These are phyloP conservation scores for Miamiensis avidus DNA, from an alignment of 169 alveolate genomes.

Conservation along the genomic window DNA sequence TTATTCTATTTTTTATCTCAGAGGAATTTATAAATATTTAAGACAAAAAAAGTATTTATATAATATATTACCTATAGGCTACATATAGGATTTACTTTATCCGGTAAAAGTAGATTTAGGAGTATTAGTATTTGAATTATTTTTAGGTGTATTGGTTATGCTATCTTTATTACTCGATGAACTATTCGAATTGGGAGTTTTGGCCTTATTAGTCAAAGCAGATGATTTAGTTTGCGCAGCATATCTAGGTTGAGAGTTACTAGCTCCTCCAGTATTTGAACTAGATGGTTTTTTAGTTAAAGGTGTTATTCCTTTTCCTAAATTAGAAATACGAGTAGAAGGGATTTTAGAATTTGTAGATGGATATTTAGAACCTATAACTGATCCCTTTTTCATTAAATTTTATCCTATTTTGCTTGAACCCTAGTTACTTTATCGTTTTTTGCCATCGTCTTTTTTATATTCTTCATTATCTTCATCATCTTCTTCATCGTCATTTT, in stretches of 20 bases:
- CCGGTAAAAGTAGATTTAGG: too few species aligned
- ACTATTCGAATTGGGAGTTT: not conserved
- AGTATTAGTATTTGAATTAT: too few species aligned
- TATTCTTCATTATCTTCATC: not conserved
- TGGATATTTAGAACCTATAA: not conserved
- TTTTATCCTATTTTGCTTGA: not conserved
- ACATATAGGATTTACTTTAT: too few species aligned
- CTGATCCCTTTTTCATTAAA: not conserved
- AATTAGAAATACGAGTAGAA: not conserved
- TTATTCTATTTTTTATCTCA: too few species aligned
- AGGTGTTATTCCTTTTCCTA: too few species aligned
- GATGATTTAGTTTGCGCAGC: not conserved
- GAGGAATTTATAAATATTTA: too few species aligned
- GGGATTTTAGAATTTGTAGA: not conserved
- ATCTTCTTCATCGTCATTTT: not conserved
- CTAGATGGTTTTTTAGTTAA: too few species aligned
- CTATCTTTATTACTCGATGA: too few species aligned
- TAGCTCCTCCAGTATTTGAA: not conserved
- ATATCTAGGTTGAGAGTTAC: not conserved
- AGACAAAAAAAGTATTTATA: too few species aligned
- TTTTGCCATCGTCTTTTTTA: not conserved
- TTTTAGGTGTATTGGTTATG: too few species aligned
- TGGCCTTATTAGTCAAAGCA: not conserved
- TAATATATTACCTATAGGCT: too few species aligned
- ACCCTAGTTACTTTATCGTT: not conserved